phyloP scores from a whole-genome alignment of 257 asterid genomes.

The Solanum appendiculatum region DNA sequence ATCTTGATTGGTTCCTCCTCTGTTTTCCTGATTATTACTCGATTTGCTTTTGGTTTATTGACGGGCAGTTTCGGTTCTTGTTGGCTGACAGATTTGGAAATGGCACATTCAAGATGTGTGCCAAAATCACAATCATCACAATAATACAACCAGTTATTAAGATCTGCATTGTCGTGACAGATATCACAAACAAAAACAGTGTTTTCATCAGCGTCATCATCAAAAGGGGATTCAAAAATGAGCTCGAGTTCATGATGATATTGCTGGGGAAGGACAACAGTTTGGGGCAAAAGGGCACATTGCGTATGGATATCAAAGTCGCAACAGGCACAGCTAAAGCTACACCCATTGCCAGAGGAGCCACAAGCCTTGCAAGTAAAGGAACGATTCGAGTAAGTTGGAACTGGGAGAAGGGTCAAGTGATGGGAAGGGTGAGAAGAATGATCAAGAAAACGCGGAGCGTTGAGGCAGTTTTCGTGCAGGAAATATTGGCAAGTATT shows the following conservation, averaged over 20 bases:
- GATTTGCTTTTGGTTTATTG: neutral
- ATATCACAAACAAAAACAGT: neutral
- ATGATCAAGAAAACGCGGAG: conserved; percentile 42
- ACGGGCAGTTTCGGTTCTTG: neutral
- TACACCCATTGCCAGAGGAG: conserved; percentile 25
- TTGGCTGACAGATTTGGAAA: neutral
- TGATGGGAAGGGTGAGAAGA: conserved; percentile 42
- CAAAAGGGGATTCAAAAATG: neutral
- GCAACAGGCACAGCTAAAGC: conserved; percentile 30
- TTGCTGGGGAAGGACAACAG: neutral
- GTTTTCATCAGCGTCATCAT: neutral
- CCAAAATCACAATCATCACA: conserved; percentile 13
- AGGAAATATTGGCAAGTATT: conserved; percentile 28
- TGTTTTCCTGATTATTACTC: neutral
- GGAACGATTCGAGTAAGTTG: conserved; percentile 31
- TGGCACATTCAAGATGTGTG: conserved; percentile 2
- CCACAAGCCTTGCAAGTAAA: conserved; percentile 50
- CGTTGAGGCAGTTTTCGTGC: conserved; percentile 39
- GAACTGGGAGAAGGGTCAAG: conserved; percentile 22
- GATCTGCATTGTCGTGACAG: neutral
- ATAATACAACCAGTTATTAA: neutral
- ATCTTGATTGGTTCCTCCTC: neutral
- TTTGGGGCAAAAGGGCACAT: conserved; percentile 16
- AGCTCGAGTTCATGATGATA: conserved; percentile 7
- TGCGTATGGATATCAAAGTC: conserved; percentile 33